A percentile compares a stretch with the other conserved stretches of the same genome.
Evolutionary conservation across 371 early-diverging fungal genomes (phyloP).

Genomic region (Mortierella sp.): DNA sequence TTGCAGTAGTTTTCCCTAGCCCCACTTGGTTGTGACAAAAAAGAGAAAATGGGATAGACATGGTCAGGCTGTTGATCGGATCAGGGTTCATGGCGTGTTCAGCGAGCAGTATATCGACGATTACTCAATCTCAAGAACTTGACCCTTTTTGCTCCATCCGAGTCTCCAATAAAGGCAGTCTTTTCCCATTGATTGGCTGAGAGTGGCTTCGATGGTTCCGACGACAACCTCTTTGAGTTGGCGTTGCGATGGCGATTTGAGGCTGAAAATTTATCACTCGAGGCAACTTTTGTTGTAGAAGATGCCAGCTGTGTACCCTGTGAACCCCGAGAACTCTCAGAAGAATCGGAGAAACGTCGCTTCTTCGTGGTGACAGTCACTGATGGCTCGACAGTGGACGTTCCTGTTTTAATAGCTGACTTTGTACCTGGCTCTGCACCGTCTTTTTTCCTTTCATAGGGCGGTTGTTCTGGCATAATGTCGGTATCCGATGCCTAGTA

Average conservation of each 20-base stretch:
- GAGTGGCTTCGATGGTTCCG: slow-evolving; percentile 6
- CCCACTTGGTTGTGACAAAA: slow-evolving; percentile 25
- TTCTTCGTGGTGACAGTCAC: background rate
- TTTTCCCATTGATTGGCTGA: slow-evolving; percentile 48
- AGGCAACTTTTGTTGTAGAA: background rate
- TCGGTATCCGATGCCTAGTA: too few relatives aligned
- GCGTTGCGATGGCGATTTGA: background rate
- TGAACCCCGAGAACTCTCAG: too few relatives aligned
- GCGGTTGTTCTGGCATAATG: background rate
- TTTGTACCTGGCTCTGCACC: background rate
- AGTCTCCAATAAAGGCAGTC: slow-evolving; percentile 37
- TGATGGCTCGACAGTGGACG: background rate
- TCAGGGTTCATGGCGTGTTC: background rate
- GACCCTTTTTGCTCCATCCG: slow-evolving; percentile 30
- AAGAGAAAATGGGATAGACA: background rate
- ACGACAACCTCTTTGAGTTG: background rate
- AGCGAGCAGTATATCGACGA: background rate
- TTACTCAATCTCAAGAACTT: slow-evolving; percentile 42
- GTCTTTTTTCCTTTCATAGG: background rate
- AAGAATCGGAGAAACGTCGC: background rate
- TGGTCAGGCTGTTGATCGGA: too few relatives aligned
- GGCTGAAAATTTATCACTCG: background rate
- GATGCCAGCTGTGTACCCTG: background rate
- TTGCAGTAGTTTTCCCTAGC: slow-evolving; percentile 30
- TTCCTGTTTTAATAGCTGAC: background rate